Percentiles rank a stretch among this genome's conserved stretches.
Evolutionary conservation across 331 rosid genomes (phyloP).

Genomic region (Rhamnella rubrinervis): DNA sequence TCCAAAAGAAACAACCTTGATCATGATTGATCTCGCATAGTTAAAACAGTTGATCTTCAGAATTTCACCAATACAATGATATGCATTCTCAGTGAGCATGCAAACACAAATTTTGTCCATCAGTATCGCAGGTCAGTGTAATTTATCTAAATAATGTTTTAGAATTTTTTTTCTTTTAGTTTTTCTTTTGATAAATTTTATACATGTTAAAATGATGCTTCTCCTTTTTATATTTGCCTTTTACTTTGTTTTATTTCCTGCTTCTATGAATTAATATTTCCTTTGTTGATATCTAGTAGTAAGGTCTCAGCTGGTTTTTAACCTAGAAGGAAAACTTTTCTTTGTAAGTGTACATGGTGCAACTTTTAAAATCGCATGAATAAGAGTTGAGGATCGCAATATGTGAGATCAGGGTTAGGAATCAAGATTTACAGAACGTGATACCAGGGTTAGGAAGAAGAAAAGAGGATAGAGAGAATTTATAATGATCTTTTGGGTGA

Average conservation of each 20-base stretch:
- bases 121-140: neutral
- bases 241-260: neutral
- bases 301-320: neutral
- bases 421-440: too few species aligned
- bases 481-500: too few species aligned
- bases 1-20: constrained; percentile 52
- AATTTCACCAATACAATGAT: constrained; percentile 13
- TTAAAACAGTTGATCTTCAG: constrained; percentile 25
- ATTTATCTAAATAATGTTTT: neutral
- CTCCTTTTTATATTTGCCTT: too few species aligned
- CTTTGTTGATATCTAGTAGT: too few species aligned
- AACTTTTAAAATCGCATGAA: neutral
- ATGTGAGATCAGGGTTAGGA: too few species aligned
- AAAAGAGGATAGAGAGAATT: too few species aligned
- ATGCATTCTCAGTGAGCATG: neutral
- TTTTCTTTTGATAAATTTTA: neutral
- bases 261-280: neutral
- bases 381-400: too few species aligned
- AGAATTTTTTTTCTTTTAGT: neutral
- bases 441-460: too few species aligned
- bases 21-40: constrained; percentile 46
- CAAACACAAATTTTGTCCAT: neutral
- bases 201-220: too few species aligned
- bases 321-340: neutral
- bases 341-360: neutral